phyloP scores from a whole-genome alignment of 371 early-diverging fungal species.

The Mortierella sp. region DNA sequence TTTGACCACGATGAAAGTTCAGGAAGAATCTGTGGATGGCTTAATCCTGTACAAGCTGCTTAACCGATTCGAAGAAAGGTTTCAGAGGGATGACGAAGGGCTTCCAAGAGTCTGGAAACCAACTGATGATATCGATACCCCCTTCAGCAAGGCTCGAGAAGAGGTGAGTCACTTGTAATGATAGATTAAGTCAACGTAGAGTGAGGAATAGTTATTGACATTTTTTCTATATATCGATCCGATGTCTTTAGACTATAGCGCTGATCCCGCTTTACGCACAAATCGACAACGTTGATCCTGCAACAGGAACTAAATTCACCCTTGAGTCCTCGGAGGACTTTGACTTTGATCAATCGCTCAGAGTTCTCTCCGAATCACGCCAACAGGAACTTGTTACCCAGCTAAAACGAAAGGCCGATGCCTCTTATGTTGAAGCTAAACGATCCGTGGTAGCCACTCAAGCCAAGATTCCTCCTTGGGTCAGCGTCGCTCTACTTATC shows the following conservation, averaged over 20 bases:
- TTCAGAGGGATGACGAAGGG: slow-evolving; percentile 93
- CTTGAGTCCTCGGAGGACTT: slow-evolving; percentile 61
- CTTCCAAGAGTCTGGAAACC: slow-evolving; percentile 96
- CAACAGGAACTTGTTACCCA: slow-evolving; percentile 81
- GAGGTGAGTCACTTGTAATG: slow-evolving; percentile 53
- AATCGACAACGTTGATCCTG: slow-evolving; percentile 63
- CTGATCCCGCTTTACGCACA: slow-evolving; percentile 75
- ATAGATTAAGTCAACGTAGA: background rate
- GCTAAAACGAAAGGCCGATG: slow-evolving; percentile 91
- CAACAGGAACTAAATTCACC: slow-evolving; percentile 31
- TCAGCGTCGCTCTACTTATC: slow-evolving; percentile 77
- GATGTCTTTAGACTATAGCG: slow-evolving; percentile 61
- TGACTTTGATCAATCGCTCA: slow-evolving; percentile 72
- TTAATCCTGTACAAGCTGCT: slow-evolving; percentile 84
- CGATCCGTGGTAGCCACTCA: slow-evolving; percentile 91
- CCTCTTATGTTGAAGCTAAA: slow-evolving; percentile 94
- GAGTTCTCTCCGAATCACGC: slow-evolving; percentile 74
- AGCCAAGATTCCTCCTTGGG: slow-evolving; percentile 91
- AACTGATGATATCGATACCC: slow-evolving; percentile 91
- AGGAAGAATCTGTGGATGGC: slow-evolving; percentile 86
- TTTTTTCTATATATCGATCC: background rate
- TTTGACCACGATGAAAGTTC: slow-evolving; percentile 74
- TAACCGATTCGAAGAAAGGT: slow-evolving; percentile 88
- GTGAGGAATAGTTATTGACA: background rate
- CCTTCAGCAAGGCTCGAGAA: slow-evolving; percentile 81